These are phyloP conservation scores for Spathaspora girioi DNA, from an alignment of 805 yeast genomes.

Conservation along the genomic window DNA sequence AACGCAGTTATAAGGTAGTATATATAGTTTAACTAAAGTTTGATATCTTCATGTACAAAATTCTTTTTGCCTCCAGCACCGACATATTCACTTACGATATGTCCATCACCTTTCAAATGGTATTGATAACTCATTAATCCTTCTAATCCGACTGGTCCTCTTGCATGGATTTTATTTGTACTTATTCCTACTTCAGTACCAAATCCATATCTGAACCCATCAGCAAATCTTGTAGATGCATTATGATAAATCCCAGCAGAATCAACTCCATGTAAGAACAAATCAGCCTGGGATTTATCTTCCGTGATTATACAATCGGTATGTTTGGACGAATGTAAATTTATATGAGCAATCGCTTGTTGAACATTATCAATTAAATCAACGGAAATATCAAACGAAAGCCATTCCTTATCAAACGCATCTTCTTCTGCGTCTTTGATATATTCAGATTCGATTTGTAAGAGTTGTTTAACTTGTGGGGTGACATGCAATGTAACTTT, in stretches of 20 bases:
- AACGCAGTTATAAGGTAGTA: not conserved
- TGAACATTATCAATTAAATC: slow-evolving; percentile 53
- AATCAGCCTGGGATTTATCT: slow-evolving; percentile 63
- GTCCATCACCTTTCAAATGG: slow-evolving; percentile 89
- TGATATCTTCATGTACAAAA: slow-evolving; percentile 68
- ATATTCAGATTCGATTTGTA: slow-evolving; percentile 17
- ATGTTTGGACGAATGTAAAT: slow-evolving; percentile 90
- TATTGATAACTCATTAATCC: slow-evolving; percentile 96
- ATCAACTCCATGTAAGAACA: slow-evolving; percentile 80
- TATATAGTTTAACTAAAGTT: slow-evolving; percentile 19
- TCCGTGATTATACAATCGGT: slow-evolving; percentile 91
- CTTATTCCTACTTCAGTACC: slow-evolving; percentile 99
- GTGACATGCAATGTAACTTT: slow-evolving; percentile 75
- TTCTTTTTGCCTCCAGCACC: slow-evolving; percentile 88
- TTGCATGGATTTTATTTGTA: slow-evolving; percentile 93
- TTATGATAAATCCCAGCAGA: slow-evolving; percentile 98
- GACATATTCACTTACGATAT: slow-evolving; percentile 82
- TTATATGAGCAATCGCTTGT: slow-evolving; percentile 83
- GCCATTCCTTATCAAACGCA: slow-evolving; percentile 80
- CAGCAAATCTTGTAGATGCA: slow-evolving; percentile 95
- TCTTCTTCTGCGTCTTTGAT: slow-evolving; percentile 51
- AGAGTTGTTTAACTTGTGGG: slow-evolving; percentile 39
- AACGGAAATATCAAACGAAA: slow-evolving; percentile 80
- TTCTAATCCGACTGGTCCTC: slow-evolving; percentile 98
- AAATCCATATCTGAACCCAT: slow-evolving; percentile 97